These are phyloP conservation scores for Colletotrichum horii DNA, from an alignment of 2,329 filamentous ascomycete genomes.

Conservation along the genomic window DNA sequence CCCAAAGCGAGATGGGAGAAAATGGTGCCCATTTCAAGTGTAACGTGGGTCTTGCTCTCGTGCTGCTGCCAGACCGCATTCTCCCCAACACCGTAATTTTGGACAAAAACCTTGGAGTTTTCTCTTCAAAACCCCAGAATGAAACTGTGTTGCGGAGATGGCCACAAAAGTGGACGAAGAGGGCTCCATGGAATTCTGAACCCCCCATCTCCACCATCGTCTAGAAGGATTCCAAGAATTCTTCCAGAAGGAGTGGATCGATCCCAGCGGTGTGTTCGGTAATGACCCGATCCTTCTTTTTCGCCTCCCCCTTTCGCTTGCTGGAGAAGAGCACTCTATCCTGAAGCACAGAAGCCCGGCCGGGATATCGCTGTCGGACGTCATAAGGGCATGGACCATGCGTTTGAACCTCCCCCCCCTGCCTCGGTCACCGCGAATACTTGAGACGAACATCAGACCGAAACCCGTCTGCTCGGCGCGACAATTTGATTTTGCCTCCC, in stretches of 20 bases:
- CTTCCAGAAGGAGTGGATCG: neutral
- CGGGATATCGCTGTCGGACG: slow-evolving; percentile 4
- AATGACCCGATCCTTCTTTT: neutral
- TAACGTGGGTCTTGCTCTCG: neutral
- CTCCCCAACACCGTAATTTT: neutral
- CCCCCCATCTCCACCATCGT: neutral
- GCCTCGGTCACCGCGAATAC: slow-evolving; percentile 5
- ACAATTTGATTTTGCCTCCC: neutral
- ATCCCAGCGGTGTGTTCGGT: neutral
- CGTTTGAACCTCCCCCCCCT: neutral
- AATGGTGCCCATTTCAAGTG: neutral
- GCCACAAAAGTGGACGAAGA: neutral
- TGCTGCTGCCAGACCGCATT: neutral
- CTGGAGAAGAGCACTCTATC: neutral
- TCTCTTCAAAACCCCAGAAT: neutral
- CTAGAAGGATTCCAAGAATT: neutral
- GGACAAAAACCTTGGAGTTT: neutral
- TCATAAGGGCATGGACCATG: neutral
- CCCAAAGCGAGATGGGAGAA: neutral
- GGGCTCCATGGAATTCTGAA: neutral
- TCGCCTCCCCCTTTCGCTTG: neutral
- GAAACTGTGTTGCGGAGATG: neutral
- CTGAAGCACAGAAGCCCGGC: neutral
- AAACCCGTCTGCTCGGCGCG: neutral
- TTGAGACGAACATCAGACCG: slow-evolving; percentile 14